Conservation (phyloP, 345 rosid species). For the Balakata baccata region DNA sequence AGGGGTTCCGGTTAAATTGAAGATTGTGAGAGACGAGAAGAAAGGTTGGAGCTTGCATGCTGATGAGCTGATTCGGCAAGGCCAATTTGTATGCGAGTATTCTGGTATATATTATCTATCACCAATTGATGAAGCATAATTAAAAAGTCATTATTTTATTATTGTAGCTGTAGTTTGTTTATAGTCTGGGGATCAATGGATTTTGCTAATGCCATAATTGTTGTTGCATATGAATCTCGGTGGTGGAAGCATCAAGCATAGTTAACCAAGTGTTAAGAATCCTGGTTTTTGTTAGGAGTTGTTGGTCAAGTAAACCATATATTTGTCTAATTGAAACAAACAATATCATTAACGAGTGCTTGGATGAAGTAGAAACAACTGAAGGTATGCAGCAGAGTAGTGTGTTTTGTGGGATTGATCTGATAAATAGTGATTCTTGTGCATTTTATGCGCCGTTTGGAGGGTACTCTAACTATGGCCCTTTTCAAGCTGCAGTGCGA, state of each 20-base stretch:
- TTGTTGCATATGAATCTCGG: not conserved
- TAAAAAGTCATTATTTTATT: not conserved
- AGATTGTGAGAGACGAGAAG: slow-evolving; percentile 52
- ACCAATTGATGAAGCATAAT: not conserved
- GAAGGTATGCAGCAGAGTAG: not conserved
- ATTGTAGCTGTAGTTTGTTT: not conserved
- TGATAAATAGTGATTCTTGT: not conserved
- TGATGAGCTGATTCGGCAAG: slow-evolving; percentile 56
- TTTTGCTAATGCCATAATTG: too few species aligned
- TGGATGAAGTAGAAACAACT: not conserved
- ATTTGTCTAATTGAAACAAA: not conserved
- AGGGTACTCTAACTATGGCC: not conserved
- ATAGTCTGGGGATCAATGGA: too few species aligned
- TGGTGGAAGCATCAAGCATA: not conserved
- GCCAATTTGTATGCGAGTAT: slow-evolving; percentile 82
- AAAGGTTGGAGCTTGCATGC: slow-evolving; percentile 85
- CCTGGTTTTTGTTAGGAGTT: too few species aligned
- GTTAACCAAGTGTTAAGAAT: too few species aligned
- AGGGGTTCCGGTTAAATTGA: slow-evolving; percentile 55
- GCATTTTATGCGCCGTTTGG: not conserved
- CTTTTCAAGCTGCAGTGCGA: not conserved
- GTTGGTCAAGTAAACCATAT: not conserved
- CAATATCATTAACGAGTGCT: not conserved
- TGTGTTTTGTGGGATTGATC: not conserved
- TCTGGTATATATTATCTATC: slow-evolving; percentile 44